phyloP scores from a whole-genome alignment of 805 yeast genomes.

The Pichia ethanolica region DNA sequence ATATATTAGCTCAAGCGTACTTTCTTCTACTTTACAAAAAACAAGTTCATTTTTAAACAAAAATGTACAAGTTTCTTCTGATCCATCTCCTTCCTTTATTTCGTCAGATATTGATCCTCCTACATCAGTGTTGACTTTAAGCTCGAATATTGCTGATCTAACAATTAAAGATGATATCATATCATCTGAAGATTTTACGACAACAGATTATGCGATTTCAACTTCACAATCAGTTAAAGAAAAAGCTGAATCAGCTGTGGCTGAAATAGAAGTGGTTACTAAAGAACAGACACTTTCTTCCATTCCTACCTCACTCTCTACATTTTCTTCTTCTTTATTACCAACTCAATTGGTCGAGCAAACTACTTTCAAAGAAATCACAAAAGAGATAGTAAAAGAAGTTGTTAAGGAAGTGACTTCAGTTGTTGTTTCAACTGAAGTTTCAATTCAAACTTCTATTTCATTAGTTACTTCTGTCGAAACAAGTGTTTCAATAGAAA shows the following conservation, averaged over 20 bases:
- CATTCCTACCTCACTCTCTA: background rate
- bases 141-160: background rate
- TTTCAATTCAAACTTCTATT: conserved; percentile 7
- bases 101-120: background rate
- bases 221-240: background rate
- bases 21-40: background rate
- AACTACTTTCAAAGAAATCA: background rate
- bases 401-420: conserved; percentile 9
- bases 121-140: background rate
- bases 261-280: background rate
- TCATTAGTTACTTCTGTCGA: conserved; percentile 4
- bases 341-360: background rate
- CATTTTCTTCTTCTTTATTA: background rate
- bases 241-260: background rate
- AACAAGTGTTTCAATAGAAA: background rate
- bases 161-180: conserved; percentile 9
- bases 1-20: background rate
- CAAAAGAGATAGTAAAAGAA: conserved; percentile 11
- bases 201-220: background rate
- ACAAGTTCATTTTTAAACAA: background rate
- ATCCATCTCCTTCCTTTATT: background rate
- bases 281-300: background rate
- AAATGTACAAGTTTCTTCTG: background rate
- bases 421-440: conserved; percentile 6
- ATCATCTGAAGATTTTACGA: background rate